phyloP scores from a whole-genome alignment of 2,329 filamentous ascomycete genomes.

The Microsporum canis region DNA sequence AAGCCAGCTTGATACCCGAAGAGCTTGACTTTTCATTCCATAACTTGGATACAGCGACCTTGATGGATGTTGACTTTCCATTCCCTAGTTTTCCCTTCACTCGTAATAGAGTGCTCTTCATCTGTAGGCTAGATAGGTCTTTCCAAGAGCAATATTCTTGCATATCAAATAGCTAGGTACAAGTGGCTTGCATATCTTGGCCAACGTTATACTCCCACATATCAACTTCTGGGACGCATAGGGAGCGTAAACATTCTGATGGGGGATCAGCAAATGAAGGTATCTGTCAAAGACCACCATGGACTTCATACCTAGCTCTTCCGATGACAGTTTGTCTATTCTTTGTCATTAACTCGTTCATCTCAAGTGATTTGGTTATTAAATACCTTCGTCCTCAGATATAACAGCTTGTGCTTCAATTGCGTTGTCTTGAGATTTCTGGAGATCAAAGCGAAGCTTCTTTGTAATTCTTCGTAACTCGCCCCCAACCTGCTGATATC shows the following conservation, averaged over 20 bases:
- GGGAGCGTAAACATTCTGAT: slow-evolving; percentile 4
- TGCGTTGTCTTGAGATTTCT: neutral
- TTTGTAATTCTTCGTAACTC: slow-evolving; percentile 8
- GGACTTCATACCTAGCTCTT: neutral
- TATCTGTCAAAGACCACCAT: too few species aligned
- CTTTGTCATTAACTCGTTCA: neutral
- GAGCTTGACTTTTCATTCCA: neutral
- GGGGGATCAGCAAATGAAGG: neutral
- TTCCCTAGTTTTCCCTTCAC: slow-evolving; percentile 14
- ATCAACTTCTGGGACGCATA: slow-evolving; percentile 35
- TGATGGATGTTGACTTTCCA: neutral
- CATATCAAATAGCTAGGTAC: slow-evolving; percentile 32
- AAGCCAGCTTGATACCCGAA: slow-evolving; percentile 28
- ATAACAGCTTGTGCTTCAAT: neutral
- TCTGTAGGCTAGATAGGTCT: slow-evolving; percentile 14
- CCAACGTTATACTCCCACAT: slow-evolving; percentile 28
- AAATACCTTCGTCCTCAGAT: neutral
- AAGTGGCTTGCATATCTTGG: slow-evolving; percentile 30
- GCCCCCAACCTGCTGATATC: slow-evolving; percentile 25
- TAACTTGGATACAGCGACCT: neutral
- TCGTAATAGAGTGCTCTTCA: slow-evolving; percentile 29
- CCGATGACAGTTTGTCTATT: neutral
- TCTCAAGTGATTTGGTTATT: neutral
- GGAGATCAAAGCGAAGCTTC: neutral
- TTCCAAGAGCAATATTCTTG: slow-evolving; percentile 32